Base-by-base conservation (phyloP, 345 rosid genomes). In the Gossypium stocksii region DNA sequence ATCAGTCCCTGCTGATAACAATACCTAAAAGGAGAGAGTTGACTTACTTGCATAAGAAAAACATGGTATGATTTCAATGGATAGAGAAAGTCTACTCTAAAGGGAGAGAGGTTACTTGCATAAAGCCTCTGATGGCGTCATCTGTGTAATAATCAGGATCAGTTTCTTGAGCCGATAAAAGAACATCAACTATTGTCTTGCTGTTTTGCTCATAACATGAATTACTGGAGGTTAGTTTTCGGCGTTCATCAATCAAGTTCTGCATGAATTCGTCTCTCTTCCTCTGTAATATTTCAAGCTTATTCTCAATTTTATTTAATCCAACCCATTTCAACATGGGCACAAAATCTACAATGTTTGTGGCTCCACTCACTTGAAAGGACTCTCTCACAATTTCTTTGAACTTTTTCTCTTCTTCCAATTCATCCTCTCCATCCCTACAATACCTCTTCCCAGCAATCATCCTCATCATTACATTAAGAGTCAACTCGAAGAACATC, bases 61-160 rank as follows among this genome's bases (percentile, higher is more conserved):
- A 13, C 3, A 48, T 48, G 7, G 41, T 51, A 3, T 51, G 3
- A 16, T 51, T 52, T 52, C 16, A 52, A 52, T 52, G 56, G 56
- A 52, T 52, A 52, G 9, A 46, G 51, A 9, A 46, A 46, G 15
- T 46, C 2, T 13, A 46, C 7, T 34, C 41, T 34, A 34, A 46
- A 46, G 13, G 3, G 14, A 46, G 49, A 52, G 22, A n/a, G 16
- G 29, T 77, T 74, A 83, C 89, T 46, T 66, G 70, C 16, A 83
- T 76, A 62, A 85, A 43, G 46, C 89, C 83, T 66, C 71, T 77
- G 20, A 88, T 81, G 1, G 73, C 72, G 1, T 77, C 76, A 59
- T 90, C 90, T 2, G 74, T 78, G 64, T 91, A 88, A 60, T 83
- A 74, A 9, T 83, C 82, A 1, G 90, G 86, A 2, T 88, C 89